Conservation (phyloP, 352 stramenopile species). For the Halophytophthora polymorphica region DNA sequence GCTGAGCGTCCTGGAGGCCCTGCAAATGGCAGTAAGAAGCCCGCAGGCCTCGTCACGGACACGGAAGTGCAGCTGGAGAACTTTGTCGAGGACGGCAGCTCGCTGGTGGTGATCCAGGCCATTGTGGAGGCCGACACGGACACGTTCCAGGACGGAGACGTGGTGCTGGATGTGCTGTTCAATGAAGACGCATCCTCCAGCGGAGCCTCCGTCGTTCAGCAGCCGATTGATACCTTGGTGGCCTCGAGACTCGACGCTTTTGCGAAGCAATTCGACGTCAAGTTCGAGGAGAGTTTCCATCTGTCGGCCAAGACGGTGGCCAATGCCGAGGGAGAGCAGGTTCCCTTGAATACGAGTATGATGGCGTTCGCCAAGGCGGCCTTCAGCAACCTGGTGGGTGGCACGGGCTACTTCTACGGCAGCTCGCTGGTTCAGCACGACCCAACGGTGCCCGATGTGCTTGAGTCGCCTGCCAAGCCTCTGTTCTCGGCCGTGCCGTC, state of each 20-base stretch:
- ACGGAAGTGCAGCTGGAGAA: constrained; percentile 61
- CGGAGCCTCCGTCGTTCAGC: constrained; percentile 13
- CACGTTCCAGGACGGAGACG: constrained; percentile 37
- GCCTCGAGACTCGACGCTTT: constrained; percentile 14
- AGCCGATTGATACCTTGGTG: constrained; percentile 21
- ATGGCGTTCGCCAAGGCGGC: constrained; percentile 75
- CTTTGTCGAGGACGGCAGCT: constrained; percentile 63
- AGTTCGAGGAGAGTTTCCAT: constrained; percentile 59
- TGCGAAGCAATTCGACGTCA: constrained; percentile 42
- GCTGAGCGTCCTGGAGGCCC: constrained; percentile 26
- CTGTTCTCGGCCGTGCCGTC: constrained; percentile 91
- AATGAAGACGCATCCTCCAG: constrained; percentile 32
- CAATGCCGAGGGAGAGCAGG: constrained; percentile 8
- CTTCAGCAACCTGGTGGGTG: constrained; percentile 89
- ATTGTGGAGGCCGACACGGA: constrained; percentile 45
- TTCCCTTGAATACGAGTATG: constrained; percentile 50
- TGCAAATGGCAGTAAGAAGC: not conserved
- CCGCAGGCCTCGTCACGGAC: constrained; percentile 25
- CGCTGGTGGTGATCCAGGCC: constrained; percentile 67
- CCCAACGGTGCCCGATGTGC: constrained; percentile 27
- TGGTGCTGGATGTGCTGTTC: constrained; percentile 66
- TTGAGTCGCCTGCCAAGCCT: constrained; percentile 39
- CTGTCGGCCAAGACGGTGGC: constrained; percentile 37
- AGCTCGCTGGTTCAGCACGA: constrained; percentile 72
- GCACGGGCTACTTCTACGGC: constrained; percentile 90